Conservation (phyloP, 192 early-diverging fungal genomes). For the Glomus cerebriforme region DNA sequence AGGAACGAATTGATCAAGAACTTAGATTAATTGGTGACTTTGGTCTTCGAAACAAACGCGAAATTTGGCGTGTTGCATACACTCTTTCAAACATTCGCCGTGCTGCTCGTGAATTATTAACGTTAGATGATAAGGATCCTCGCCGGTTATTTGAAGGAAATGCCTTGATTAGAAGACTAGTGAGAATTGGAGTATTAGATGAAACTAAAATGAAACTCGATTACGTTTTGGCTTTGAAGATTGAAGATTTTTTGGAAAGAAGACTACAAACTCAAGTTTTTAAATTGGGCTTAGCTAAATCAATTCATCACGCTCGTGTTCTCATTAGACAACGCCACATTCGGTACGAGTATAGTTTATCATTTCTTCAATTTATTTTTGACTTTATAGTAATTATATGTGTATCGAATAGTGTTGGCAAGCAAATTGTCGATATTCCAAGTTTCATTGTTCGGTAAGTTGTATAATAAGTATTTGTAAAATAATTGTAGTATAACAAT, state of each 20-base stretch:
- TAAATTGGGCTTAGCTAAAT: slow-evolving; percentile 97
- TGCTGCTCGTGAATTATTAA: slow-evolving; percentile 99
- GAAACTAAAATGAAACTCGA: slow-evolving; percentile 98
- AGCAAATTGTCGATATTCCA: slow-evolving; percentile 97
- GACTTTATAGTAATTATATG: not conserved
- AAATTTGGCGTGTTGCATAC: slow-evolving; percentile 97
- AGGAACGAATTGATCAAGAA: slow-evolving; percentile 94
- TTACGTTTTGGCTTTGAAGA: slow-evolving; percentile 96
- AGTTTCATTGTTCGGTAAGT: slow-evolving; percentile 93
- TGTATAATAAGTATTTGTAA: not conserved
- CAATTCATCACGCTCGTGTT: slow-evolving; percentile 98
- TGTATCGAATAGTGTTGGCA: slow-evolving; percentile 70
- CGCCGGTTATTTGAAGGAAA: slow-evolving; percentile 99
- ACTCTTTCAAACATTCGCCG: slow-evolving; percentile 99
- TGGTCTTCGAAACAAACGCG: slow-evolving; percentile 98
- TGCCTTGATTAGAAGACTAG: slow-evolving; percentile 97
- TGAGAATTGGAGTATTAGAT: slow-evolving; percentile 97
- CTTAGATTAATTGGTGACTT: slow-evolving; percentile 95
- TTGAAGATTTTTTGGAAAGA: slow-evolving; percentile 98
- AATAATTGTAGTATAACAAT: slow-evolving; percentile 65
- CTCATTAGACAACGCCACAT: slow-evolving; percentile 99
- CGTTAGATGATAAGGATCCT: slow-evolving; percentile 94
- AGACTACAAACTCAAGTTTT: slow-evolving; percentile 99
- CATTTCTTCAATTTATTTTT: not conserved
- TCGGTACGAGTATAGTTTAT: slow-evolving; percentile 51